Base-by-base conservation (phyloP, 208 protist species). In the Acanthamoeba lenticulata region DNA sequence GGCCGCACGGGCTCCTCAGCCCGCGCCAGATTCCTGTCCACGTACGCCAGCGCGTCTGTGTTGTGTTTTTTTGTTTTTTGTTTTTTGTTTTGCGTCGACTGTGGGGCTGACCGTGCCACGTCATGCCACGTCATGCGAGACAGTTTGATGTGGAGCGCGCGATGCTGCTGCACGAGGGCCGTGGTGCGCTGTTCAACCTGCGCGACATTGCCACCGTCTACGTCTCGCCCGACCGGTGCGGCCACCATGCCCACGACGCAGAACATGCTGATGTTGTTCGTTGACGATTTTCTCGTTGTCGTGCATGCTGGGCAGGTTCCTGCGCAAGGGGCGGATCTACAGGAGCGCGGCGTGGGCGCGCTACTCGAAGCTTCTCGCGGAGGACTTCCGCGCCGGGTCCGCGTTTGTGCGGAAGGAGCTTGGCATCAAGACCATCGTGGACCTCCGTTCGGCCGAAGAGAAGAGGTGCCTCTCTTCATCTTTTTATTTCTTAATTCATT, bases 371-470 rank as follows among this genome's bases (percentile, higher is more conserved):
- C 40, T 93, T 1, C 19, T 47, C 15, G n/a, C 27, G 6, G 60
- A 72, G 4, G 88, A 79, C 45, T 49, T 93, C 29, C 24, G 24
- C 1, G 88, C 62, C 7, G 29, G 38, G 6, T 36, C 40, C 24
- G 44, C 74, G 2, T 79, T 55, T 57, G 19, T 69, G 57, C 21
- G 44, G 9, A 27, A 77, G 24, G 60, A n/a, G 34, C 49, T 93
- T 17, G 40, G 88, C 60, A 79, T 93, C 65, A 45, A 57, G 24
- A 93, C 88, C 49, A 72, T 93, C 62, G 49, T 93, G 27, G 88
- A 93, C 88, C 65, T 93, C 2, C 88, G 88, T 34, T 81, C 88
- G 1, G 65, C 11, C 19, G 62, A 93, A 55, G 88, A 93, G n/a
- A 93, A 79, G 34, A 93, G 40, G 88, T 93, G 3, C 7, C 11